Conservation (phyloP, 202 grass and related monocot genomes). For the Carex arenaria region DNA sequence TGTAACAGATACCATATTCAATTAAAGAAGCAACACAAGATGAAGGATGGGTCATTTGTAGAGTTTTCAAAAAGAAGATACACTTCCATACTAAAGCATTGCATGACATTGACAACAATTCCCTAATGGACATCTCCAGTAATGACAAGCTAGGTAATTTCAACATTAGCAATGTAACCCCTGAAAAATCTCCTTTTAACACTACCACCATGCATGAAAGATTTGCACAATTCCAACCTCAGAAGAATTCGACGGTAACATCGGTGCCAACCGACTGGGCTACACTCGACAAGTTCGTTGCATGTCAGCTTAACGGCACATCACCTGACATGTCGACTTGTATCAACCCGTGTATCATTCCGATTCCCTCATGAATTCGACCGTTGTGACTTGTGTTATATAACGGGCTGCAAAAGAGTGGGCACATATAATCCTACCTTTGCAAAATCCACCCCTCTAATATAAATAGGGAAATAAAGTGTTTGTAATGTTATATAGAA, state of each 20-base stretch:
- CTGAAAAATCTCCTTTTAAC: neutral
- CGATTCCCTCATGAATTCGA: no score
- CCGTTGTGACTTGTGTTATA: no score
- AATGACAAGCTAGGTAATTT: slow-evolving; percentile 45
- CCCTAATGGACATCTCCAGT: slow-evolving; percentile 30
- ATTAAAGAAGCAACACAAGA: slow-evolving; percentile 43
- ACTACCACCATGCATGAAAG: slow-evolving; percentile 20
- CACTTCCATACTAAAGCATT: slow-evolving; percentile 26
- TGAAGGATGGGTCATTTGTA: slow-evolving; percentile 95
- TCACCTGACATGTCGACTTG: neutral
- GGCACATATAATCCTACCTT: no score
- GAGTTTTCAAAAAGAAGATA: slow-evolving; percentile 86
- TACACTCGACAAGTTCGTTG: slow-evolving; percentile 43
- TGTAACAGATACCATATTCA: slow-evolving; percentile 9
- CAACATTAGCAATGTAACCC: neutral
- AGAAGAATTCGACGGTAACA: slow-evolving; percentile 21
- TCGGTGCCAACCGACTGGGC: slow-evolving; percentile 56
- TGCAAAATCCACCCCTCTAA: no score
- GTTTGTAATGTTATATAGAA: no score
- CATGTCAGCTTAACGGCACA: slow-evolving; percentile 51
- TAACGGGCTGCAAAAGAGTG: no score
- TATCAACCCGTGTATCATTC: no score
- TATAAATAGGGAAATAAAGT: no score
- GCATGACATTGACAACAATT: slow-evolving; percentile 37
- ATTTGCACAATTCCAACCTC: slow-evolving; percentile 49